These are phyloP conservation scores for Fusarium pininemorale DNA, from an alignment of 2,329 filamentous ascomycete genomes.

Conservation along the genomic window DNA sequence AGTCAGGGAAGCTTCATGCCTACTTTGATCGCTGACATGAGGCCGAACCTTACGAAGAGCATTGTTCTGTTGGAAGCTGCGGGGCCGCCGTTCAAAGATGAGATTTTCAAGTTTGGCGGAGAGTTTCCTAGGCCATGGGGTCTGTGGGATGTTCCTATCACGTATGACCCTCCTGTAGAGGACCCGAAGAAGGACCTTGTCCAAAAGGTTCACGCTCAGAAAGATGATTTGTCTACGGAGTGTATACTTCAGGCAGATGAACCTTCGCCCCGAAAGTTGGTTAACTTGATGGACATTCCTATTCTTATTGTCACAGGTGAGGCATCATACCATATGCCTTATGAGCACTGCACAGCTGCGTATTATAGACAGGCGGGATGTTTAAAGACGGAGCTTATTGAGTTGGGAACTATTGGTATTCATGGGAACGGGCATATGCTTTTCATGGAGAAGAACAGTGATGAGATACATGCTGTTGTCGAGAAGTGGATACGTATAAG, in stretches of 20 bases:
- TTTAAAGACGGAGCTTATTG: conserved; percentile 28
- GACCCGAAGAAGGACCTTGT: conserved; percentile 29
- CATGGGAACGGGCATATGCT: conserved; percentile 39
- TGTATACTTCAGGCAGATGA: conserved; percentile 28
- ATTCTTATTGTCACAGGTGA: conserved; percentile 36
- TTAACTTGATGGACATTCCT: conserved; percentile 46
- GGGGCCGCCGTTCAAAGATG: conserved; percentile 58
- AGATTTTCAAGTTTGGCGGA: conserved; percentile 50
- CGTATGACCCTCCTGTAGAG: conserved; percentile 53
- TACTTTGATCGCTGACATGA: conserved; percentile 39
- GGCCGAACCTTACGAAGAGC: conserved; percentile 52
- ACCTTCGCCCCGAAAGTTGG: conserved; percentile 36
- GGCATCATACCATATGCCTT: conserved; percentile 31
- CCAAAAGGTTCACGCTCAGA: conserved; percentile 1
- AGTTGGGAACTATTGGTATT: conserved; percentile 30
- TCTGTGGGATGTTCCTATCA: conserved; percentile 58
- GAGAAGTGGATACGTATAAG: conserved; percentile 20
- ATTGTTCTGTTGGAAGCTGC: conserved; percentile 57
- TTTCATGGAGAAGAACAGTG: conserved; percentile 40
- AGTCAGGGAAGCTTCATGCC: conserved; percentile 56
- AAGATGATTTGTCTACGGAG: conserved; percentile 9
- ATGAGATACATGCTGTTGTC: conserved; percentile 23
- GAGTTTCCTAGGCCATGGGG: conserved; percentile 53
- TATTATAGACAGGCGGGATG: conserved; percentile 37
- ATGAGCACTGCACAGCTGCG: conserved; percentile 34